Conservation (phyloP, 139 green algal genomes). For the Chlamydomonas sphaeroides region DNA sequence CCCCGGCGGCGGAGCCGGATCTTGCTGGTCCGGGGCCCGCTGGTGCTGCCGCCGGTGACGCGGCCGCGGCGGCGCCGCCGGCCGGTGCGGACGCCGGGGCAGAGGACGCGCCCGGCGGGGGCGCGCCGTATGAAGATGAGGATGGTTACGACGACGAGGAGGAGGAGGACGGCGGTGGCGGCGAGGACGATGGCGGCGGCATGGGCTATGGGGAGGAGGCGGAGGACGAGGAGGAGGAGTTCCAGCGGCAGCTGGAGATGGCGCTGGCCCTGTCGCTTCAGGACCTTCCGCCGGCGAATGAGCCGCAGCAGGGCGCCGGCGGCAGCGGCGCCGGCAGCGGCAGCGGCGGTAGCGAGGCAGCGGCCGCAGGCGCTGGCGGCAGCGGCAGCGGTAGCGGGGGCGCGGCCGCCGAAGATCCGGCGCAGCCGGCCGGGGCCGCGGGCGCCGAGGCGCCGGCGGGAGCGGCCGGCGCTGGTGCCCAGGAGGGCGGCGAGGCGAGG, state of each 20-base stretch:
- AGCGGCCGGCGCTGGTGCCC: no score
- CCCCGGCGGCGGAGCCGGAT: not conserved
- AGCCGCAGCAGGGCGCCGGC: not conserved
- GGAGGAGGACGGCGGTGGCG: not conserved
- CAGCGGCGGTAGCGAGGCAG: not conserved
- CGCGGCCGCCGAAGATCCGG: no score
- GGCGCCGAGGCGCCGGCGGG: no score
- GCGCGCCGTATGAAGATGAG: not conserved
- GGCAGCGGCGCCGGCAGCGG: not conserved
- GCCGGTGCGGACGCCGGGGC: not conserved
- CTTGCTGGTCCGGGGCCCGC: not conserved
- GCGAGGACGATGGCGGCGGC: not conserved
- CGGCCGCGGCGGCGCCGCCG: not conserved
- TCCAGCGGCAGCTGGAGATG: slow-evolving; percentile 32
- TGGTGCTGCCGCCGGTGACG: not conserved
- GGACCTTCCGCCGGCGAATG: not conserved
- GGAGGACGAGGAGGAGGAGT: slow-evolving; percentile 22
- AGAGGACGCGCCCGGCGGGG: not conserved
- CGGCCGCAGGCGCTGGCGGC: no score
- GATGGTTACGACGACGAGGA: not conserved
- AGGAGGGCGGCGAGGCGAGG: no score
- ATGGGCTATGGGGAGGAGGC: not conserved
- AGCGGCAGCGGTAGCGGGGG: no score
- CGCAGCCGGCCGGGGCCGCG: no score
- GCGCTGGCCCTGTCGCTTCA: slow-evolving; percentile 31